phyloP scores from a whole-genome alignment of 2,329 filamentous ascomycete species.

The Colletotrichum phormii region DNA sequence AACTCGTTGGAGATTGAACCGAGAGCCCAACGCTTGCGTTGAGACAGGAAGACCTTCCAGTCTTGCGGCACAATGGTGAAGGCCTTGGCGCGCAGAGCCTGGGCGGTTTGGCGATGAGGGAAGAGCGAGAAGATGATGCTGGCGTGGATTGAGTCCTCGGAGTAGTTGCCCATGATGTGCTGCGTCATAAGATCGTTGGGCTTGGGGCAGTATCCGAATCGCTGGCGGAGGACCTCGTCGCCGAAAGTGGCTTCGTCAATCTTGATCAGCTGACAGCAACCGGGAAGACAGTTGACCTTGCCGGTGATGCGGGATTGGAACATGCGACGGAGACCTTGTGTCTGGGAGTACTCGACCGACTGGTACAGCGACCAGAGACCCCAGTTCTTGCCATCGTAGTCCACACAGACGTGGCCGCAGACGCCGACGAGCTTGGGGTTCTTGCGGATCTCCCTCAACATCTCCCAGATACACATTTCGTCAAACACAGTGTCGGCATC shows the following conservation, averaged over 20 bases:
- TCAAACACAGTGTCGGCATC: constrained; percentile 62
- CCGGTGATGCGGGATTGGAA: constrained; percentile 62
- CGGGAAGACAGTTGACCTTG: constrained; percentile 61
- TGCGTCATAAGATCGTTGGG: constrained; percentile 61
- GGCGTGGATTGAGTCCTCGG: constrained; percentile 62
- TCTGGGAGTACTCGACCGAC: constrained; percentile 60
- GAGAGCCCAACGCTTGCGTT: constrained; percentile 61
- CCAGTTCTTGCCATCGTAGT: constrained; percentile 55
- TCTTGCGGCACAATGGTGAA: constrained; percentile 59
- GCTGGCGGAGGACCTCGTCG: constrained; percentile 56
- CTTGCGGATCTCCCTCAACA: constrained; percentile 55
- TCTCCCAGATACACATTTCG: constrained; percentile 55
- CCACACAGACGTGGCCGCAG: constrained; percentile 60
- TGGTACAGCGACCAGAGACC: constrained; percentile 60
- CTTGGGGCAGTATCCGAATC: constrained; percentile 61
- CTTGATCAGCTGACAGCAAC: constrained; percentile 62
- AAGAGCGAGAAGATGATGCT: constrained; percentile 60
- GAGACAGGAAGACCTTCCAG: constrained; percentile 60
- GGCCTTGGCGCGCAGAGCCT: constrained; percentile 59
- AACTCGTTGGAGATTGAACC: constrained; percentile 62
- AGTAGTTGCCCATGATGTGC: constrained; percentile 61
- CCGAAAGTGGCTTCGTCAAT: constrained; percentile 62
- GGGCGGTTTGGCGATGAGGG: constrained; percentile 56
- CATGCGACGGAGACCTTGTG: constrained; percentile 58
- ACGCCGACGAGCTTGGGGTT: constrained; percentile 58